Base-by-base conservation (phyloP, 495 filamentous ascomycete genomes). In the Aspergillus baeticus region DNA sequence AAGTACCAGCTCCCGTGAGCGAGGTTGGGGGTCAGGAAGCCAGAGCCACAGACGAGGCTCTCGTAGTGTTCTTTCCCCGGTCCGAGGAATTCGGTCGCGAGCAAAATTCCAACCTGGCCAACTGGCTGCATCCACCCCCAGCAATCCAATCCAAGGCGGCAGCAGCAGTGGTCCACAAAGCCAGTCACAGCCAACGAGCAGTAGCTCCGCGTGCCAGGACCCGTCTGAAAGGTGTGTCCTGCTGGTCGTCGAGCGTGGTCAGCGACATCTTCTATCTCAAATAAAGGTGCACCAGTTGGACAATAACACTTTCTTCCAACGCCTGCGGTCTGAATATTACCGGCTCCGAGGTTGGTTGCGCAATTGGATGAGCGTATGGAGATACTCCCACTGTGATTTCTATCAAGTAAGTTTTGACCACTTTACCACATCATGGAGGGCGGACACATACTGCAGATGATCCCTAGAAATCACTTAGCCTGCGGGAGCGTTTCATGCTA, bases 351-450 rank as follows among this genome's bases (percentile, higher is more conserved):
- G 44, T 2, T n/a, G 44, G 3, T 17, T 3, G 44, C 6, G 44
- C 8, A 47, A 47, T 18, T 7, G 4, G 4, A 11, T 47, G 2
- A 47, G 44, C 14, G 44, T 47, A 3, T 47, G 44, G 44, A 10
- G 44, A 33, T 47, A 47, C 14, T 47, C 44, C 13, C 44, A 47
- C n/a, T 47, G 44, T 17, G 22, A 47, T 5, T 47, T 47, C 23
- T 47, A 47, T n/a, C 44, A 47, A 17, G 44, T 47, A 45, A 8
- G 42, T 45, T 4, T n/a, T n/a, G n/a, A n/a, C n/a, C n/a, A n/a
- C n/a, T n/a, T n/a, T n/a, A n/a, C n/a, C n/a, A n/a, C n/a, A n/a
- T n/a, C n/a, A n/a, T n/a, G n/a, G n/a, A n/a, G n/a, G n/a, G n/a
- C n/a, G n/a, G n/a, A n/a, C n/a, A n/a, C n/a, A n/a, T n/a, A n/a